phyloP scores from a whole-genome alignment of 768 basidiomycete species.

The Pleurotus cornucopiae region DNA sequence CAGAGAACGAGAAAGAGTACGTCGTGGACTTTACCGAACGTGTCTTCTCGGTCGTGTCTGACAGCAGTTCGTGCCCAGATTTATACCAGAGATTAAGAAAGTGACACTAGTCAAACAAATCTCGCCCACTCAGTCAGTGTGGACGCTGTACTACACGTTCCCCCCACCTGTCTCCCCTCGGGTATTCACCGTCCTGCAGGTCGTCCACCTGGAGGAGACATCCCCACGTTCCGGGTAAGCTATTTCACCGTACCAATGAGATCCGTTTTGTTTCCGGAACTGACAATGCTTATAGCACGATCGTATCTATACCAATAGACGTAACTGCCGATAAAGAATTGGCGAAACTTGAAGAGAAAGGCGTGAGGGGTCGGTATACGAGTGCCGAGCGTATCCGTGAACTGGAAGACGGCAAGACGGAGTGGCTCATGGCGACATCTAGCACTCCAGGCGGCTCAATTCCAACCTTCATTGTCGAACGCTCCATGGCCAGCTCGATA shows the following conservation, averaged over 20 bases:
- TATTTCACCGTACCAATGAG: too few relatives aligned
- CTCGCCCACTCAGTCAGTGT: slow-evolving; percentile 61
- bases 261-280: too few relatives aligned
- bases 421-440: slow-evolving; percentile 81
- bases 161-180: slow-evolving; percentile 67
- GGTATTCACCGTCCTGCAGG: slow-evolving; percentile 72
- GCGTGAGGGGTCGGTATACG: slow-evolving; percentile 63
- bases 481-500: slow-evolving; percentile 57
- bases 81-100: slow-evolving; percentile 60
- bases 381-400: slow-evolving; percentile 65
- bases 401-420: slow-evolving; percentile 57
- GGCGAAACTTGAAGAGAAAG: slow-evolving; percentile 58
- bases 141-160: slow-evolving; percentile 73
- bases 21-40: slow-evolving; percentile 13
- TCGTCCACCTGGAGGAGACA: slow-evolving; percentile 45
- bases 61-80: slow-evolving; percentile 36
- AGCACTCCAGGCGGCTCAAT: slow-evolving; percentile 69
- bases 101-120: slow-evolving; percentile 58
- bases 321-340: slow-evolving; percentile 54
- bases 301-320: slow-evolving; percentile 69
- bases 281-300: slow-evolving; percentile 24
- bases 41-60: neutral
- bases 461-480: slow-evolving; percentile 60
- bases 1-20: slow-evolving; percentile 66
- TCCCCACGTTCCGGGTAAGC: slow-evolving; percentile 59